A percentile compares a stretch with the other conserved stretches of the same genome.
phyloP scores from a whole-genome alignment of 1,284 basidiomycete genomes.

The Fomitiporia mediterranea region DNA sequence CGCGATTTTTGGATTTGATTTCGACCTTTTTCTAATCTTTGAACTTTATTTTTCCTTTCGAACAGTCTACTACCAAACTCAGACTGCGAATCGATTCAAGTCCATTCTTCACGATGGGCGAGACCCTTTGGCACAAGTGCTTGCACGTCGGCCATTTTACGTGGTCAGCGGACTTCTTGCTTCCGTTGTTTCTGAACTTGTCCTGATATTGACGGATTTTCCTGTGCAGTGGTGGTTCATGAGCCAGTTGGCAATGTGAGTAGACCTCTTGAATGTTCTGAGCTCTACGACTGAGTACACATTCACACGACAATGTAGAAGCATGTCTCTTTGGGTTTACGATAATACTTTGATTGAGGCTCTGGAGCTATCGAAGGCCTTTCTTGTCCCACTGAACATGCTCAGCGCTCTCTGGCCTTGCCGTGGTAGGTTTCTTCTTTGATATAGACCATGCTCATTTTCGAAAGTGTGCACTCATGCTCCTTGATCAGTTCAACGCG shows the following conservation, averaged over 20 bases:
- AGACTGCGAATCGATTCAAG: conserved; percentile 52
- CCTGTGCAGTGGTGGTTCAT: conserved; percentile 52
- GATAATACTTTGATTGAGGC: conserved; percentile 54
- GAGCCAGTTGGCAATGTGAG: conserved; percentile 58
- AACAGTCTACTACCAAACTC: conserved; percentile 60
- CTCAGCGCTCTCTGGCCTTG: conserved; percentile 71
- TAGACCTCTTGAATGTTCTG: not conserved
- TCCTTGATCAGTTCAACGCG: conserved; percentile 21
- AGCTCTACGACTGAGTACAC: not conserved
- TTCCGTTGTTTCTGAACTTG: not conserved
- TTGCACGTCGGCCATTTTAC: conserved; percentile 63
- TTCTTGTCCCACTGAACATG: conserved; percentile 59
- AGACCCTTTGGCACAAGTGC: conserved; percentile 44
- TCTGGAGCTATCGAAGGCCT: conserved; percentile 60
- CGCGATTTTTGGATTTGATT: not conserved
- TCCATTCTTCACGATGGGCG: conserved; percentile 44
- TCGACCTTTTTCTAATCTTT: not conserved
- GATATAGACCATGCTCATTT: too few relatives aligned
- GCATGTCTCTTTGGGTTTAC: conserved; percentile 59
- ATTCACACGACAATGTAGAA: conserved; percentile 36
- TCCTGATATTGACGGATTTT: not conserved
- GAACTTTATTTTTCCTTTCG: not conserved
- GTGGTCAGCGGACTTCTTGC: conserved; percentile 27
- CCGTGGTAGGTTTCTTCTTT: conserved; percentile 35
- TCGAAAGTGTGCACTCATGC: not conserved